Percentiles rank a stretch among this genome's conserved stretches.
Evolutionary conservation across 768 basidiomycete species (phyloP).

Genomic region (Termitomyces heimii): DNA sequence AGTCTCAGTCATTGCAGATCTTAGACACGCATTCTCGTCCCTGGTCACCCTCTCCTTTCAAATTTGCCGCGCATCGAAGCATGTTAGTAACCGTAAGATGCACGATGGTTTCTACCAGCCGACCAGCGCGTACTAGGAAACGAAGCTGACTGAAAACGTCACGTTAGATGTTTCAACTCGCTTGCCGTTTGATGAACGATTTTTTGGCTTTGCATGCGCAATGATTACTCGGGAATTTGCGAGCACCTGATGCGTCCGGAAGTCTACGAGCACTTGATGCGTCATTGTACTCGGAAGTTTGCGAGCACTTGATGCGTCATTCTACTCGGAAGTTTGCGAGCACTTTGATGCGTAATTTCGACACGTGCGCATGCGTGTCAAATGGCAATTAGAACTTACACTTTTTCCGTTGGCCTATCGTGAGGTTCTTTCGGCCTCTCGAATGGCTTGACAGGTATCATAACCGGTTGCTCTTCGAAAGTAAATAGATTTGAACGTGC

Average conservation of each 20-base stretch:
- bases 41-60: background rate
- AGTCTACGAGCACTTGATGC: background rate
- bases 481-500: background rate
- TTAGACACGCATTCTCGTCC: background rate
- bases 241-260: background rate
- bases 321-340: background rate
- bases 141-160: background rate
- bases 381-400: background rate
- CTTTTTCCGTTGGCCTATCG: background rate
- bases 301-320: background rate
- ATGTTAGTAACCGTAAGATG: background rate
- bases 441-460: conserved; percentile 10
- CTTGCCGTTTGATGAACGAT: background rate
- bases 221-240: background rate
- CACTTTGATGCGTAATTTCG: background rate
- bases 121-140: background rate
- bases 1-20: background rate
- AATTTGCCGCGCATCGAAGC: background rate
- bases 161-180: background rate
- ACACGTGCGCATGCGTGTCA: background rate
- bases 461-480: conserved; percentile 6
- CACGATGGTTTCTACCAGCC: background rate
- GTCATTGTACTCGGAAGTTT: no score
- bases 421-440: background rate
- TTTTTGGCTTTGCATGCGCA: background rate